Evolutionary conservation across 225 moss, liverwort and hornwort genomes (phyloP).

Genomic region (Thuidium tamariscinum): DNA sequence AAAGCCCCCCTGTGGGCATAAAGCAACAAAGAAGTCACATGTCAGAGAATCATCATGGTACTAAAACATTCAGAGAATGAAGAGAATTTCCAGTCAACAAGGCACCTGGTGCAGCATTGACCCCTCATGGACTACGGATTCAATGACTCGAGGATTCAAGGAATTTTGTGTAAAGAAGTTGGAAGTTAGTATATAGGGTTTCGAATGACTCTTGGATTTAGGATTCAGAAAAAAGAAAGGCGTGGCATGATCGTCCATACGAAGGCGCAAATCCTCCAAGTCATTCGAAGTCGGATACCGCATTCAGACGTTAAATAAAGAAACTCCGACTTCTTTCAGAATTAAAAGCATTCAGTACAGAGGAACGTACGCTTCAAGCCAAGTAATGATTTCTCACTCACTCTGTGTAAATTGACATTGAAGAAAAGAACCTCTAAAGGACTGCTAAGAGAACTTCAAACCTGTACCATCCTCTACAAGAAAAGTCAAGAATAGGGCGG

Average conservation of each 20-base stretch:
- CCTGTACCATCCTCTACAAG: neutral
- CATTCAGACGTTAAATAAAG: neutral
- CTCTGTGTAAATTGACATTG: neutral
- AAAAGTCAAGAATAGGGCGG: neutral
- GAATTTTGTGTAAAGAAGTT: neutral
- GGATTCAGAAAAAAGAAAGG: neutral
- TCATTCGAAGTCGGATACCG: neutral
- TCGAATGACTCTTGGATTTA: neutral
- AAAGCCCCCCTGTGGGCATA: neutral
- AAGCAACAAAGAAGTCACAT: neutral
- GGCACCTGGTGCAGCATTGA: neutral
- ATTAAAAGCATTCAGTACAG: neutral
- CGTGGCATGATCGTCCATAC: neutral
- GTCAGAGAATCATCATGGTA: neutral
- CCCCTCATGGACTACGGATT: neutral
- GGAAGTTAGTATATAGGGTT: neutral
- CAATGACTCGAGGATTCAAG: neutral
- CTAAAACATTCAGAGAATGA: neutral
- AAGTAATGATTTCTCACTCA: neutral
- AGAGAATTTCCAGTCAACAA: neutral
- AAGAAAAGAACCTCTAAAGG: neutral
- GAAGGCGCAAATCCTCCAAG: neutral
- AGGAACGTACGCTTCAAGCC: neutral
- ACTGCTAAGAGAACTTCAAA: neutral
- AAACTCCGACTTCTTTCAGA: neutral